Evolutionary conservation across 169 alveolate genomes (phyloP), one percentile per base, ranked within the genome.

Genomic region (Plasmodium berghei): DNA sequence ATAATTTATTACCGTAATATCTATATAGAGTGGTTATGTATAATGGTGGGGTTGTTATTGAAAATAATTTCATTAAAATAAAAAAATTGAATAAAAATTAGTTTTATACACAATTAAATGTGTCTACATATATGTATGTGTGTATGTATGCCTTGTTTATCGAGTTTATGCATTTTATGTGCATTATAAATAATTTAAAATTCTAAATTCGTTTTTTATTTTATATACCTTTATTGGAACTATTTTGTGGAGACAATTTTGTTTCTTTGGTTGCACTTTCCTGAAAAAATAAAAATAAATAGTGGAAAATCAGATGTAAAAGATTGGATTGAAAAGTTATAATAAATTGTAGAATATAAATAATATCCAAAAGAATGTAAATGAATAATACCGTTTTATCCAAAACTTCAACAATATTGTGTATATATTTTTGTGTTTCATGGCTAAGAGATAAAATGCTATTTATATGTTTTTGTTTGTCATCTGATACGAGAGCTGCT

Each of bases 391-490:
- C 90, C 83, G 66, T 83, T 58, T 80, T 80, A 28, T 80, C 90
- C 61, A 80, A 28, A 56, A 26, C 9, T 71, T 80, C 90, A 46
- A 80, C 83, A 55, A 80, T 69, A 46, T 49, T 64, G 40, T 80
- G 90, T 80, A 80, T 80, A 67, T 80, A 80, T 67, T 80, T 80
- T 67, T 80, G 90, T 9, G 90, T 80, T 67, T 80, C 90, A 80
- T 80, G 90, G n/a, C 63, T 80, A 56, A 80, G 77, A 18, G 90
- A 61, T 61, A 80, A 54, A 56, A 80, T 80, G 48, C 69, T 80
- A 67, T 64, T 80, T 80, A 80, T 67, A 48, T 80, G 90, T 20
- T 56, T 80, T 67, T 80, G 90, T 18, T 80, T 80, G 40, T 80
- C 90, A 67, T 80, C 90, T 34, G 90, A 80, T 48, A 80, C 90